Evolutionary conservation across 495 filamentous ascomycete species (phyloP), one percentile per base, ranked within the genome.

Genomic region (Sporormia fimetaria): DNA sequence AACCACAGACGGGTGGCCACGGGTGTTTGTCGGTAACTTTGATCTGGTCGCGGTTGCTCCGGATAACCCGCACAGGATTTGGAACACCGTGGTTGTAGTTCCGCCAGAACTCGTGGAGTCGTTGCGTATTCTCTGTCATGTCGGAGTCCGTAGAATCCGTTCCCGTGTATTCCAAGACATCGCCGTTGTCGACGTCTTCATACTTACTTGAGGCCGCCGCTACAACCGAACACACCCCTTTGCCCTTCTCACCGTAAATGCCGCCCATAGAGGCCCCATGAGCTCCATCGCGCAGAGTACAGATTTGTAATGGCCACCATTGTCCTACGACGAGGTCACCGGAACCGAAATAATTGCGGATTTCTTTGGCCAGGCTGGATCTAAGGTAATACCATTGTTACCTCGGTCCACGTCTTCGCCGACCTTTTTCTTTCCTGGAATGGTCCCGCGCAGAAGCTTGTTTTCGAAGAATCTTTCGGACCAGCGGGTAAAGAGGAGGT

Each of bases 221-320:
- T 1, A 71, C 59, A 8, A 68, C 53, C 2, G 63, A 64, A 41
- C 58, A 65, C 1, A 63, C 61, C 1, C 66, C 64, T 23, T 53
- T 40, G 3, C 33, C 56, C 10, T 38, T 33, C 22, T 54, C 41
- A 7, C 65, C 68, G 36, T 52, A 59, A 26, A 71, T 75, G 7
- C 73, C 49, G 26, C 56, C 71, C 52, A 73, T 67, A 2, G 55
- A 35, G 16, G 54, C 55, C 4, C 74, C 74, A 32, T 78, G 74
- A 5, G 70, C 73, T 1, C 74, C 74, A 40, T 76, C 74, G 20
- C 73, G 61, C 1, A 71, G 37, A 1, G 66, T 62, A 41, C 60
- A 63, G 3, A 76, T 62, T 23, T 72, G 68, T 1, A 63, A 49
- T 0, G 70, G 73, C 70, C 68, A 77, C 71, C 74, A 76, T 39